Conservation (phyloP, 2,329 filamentous ascomycete genomes). For the Pestalotiopsis sp. region DNA sequence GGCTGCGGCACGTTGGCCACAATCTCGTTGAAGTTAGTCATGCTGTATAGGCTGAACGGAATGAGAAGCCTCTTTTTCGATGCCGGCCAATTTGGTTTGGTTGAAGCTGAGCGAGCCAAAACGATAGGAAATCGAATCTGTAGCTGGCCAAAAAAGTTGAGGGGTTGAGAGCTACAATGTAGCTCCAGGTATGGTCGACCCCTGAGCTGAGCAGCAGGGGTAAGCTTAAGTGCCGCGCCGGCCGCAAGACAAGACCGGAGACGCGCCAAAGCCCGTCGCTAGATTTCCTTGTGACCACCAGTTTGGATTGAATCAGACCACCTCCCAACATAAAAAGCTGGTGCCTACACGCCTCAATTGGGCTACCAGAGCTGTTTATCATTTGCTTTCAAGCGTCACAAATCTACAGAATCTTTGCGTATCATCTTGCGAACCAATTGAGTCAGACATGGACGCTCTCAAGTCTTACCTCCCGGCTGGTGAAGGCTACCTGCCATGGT, state of each 20-base stretch:
- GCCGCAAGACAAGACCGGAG: background rate
- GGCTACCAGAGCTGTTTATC: background rate
- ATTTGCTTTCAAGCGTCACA: background rate
- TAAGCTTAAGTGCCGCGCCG: background rate
- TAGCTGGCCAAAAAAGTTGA: background rate
- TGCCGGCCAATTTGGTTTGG: background rate
- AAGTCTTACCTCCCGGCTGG: constrained; percentile 43
- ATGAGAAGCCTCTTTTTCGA: background rate
- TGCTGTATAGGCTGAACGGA: constrained; percentile 13
- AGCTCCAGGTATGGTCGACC: background rate
- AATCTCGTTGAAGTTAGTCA: constrained; percentile 34
- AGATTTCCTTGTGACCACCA: background rate
- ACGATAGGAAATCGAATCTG: background rate
- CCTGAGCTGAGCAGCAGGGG: background rate
- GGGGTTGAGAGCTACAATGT: background rate
- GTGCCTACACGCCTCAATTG: background rate
- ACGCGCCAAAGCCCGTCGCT: background rate
- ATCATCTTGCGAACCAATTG: background rate
- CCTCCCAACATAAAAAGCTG: background rate
- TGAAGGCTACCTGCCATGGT: constrained; percentile 58
- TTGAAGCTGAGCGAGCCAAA: background rate
- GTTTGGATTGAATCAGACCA: background rate
- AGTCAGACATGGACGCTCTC: constrained; percentile 43
- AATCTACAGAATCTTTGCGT: background rate
- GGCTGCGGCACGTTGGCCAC: constrained; percentile 42